These are phyloP conservation scores for Corniculantispora saksenae DNA, from an alignment of 2,329 filamentous ascomycete genomes.

Conservation along the genomic window DNA sequence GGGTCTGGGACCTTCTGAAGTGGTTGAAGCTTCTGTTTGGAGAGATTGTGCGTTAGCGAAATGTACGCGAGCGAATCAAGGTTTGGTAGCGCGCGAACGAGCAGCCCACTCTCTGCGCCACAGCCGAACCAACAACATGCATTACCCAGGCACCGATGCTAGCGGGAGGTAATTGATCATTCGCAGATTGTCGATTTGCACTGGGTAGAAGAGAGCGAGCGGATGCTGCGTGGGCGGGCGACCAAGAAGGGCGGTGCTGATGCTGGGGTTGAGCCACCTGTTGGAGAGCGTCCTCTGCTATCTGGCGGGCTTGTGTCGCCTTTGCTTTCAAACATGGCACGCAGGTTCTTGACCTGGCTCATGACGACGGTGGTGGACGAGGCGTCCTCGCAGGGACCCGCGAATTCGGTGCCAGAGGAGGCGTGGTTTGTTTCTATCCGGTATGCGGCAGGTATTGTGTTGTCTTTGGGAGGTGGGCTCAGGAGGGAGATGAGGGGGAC, in stretches of 20 bases:
- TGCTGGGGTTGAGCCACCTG: conserved; percentile 42
- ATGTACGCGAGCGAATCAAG: not conserved
- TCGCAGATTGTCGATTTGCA: not conserved
- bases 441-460: conserved; percentile 14
- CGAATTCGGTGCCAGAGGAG: conserved; percentile 10
- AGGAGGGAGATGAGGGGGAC: conserved; percentile 6
- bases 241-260: conserved; percentile 14
- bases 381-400: conserved; percentile 17
- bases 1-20: conserved; percentile 59
- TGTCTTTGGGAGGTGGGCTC: conserved; percentile 9
- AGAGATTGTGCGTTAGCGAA: conserved; percentile 8
- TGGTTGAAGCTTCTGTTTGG: conserved; percentile 24
- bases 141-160: conserved; percentile 2
- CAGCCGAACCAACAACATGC: conserved; percentile 6
- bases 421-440: conserved; percentile 3
- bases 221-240: conserved; percentile 7
- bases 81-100: conserved; percentile 12
- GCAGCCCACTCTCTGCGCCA: conserved; percentile 7
- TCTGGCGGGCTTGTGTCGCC: conserved; percentile 65
- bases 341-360: conserved; percentile 72
- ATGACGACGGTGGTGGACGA: conserved; percentile 44
- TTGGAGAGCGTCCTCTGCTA: conserved; percentile 64
- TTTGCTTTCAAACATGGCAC: conserved; percentile 79
- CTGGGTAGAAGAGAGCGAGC: not conserved
- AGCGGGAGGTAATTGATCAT: conserved; percentile 7